phyloP scores from a whole-genome alignment of 1,139 yeast genomes.

The Saccharomycopsis phalli region DNA sequence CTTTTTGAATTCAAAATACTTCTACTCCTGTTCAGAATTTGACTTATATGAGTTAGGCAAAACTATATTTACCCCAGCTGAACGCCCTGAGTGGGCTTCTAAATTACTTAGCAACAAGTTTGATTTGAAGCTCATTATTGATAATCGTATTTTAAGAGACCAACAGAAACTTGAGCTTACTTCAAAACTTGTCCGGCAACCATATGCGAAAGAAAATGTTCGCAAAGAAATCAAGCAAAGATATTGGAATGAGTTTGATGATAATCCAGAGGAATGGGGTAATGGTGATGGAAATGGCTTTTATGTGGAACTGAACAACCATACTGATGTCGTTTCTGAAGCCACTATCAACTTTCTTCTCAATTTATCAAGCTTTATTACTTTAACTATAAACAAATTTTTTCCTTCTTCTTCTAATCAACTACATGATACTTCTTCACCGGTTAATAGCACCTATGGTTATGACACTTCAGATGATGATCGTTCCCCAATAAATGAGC shows the following conservation, averaged over 20 bases:
- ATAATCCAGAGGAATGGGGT: conserved; percentile 17
- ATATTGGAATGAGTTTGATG: conserved; percentile 21
- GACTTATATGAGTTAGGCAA: conserved; percentile 1
- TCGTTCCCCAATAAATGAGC: neutral
- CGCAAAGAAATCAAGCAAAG: conserved; percentile 3
- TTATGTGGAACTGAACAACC: conserved; percentile 7
- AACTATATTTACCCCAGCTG: neutral
- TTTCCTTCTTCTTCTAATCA: neutral
- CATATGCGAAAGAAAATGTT: neutral
- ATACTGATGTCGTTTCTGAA: conserved; percentile 10
- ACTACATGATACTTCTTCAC: neutral
- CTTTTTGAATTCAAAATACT: conserved; percentile 12
- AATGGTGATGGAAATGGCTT: conserved; percentile 8
- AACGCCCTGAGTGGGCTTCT: conserved; percentile 8
- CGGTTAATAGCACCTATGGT: neutral
- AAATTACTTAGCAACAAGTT: conserved; percentile 13
- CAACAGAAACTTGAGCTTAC: conserved; percentile 11
- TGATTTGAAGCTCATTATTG: conserved; percentile 12
- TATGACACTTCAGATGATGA: conserved; percentile 14
- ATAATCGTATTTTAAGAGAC: conserved; percentile 11
- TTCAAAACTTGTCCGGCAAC: conserved; percentile 11
- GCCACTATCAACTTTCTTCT: conserved; percentile 10
- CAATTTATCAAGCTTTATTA: conserved; percentile 1
- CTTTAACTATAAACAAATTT: neutral
- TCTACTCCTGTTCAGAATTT: conserved; percentile 11